Evolutionary conservation across 805 yeast species (phyloP), one percentile per base, ranked within the genome.

Genomic region (Metschnikowia bowlesiae): DNA sequence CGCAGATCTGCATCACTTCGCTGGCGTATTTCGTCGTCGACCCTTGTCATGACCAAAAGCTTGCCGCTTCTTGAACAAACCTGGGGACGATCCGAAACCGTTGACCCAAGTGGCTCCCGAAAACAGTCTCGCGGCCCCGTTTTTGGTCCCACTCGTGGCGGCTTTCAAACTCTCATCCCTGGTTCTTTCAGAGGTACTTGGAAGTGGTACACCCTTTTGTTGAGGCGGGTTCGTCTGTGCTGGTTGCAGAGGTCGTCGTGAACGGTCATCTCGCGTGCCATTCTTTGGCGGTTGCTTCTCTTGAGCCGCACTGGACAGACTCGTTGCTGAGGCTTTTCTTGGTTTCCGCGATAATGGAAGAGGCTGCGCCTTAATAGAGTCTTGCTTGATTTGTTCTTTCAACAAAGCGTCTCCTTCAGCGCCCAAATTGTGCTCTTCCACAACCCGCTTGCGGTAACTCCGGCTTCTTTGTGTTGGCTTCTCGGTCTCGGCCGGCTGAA

Each of bases 391-490:
- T 37, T 44, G 47, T 32, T 44, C 41, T n/a, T 43, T 43, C 34
- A 52, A 41, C 28, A 50, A 35, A 13, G 49, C 52, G 9, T 53
- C 53, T 13, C 54, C 56, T 18, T 48, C 52, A 7, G 16, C n/a
- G 13, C 51, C 43, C 37, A 53, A 43, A 18, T 10, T 18, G 26
- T 40, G 44, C 18, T 52, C 54, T 18, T 46, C 50, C 18, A 46
- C 13, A 5, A 11, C 13, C 28, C 46, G 31, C 9, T 32, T 46
- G 8, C 46, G 32, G 38, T 28, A 30, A 8, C 22, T 16, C 13
- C 41, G 41, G 41, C 18, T 7, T 10, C 22, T 28, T 44, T 35
- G 31, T 7, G 38, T 6, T 6, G 18, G 13, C 40, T 44, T 13
- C 6, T 28, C 10, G 41, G 11, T 18, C 26, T 16, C 42, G 14